Conservation (phyloP, 257 asterid genomes). For the Primulina eburnea region DNA sequence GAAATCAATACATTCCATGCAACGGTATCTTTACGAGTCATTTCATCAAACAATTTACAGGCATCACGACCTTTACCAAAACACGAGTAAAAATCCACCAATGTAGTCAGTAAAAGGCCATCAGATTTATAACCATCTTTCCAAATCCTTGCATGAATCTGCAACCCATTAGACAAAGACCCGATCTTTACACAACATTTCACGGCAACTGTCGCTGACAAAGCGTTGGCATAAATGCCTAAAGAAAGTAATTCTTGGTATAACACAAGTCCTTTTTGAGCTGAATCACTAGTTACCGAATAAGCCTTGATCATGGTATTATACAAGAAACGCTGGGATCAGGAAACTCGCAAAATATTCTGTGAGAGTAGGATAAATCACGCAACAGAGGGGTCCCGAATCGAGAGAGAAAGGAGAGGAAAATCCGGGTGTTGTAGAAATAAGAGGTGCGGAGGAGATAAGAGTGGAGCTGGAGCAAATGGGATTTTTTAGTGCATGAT, state of each 20-base stretch:
- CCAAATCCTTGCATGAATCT: slow-evolving; percentile 58
- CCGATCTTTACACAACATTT: slow-evolving; percentile 58
- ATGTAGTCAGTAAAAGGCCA: slow-evolving; percentile 46
- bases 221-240: slow-evolving; percentile 55
- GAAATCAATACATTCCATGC: slow-evolving; percentile 79
- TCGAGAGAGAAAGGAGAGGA: slow-evolving; percentile 59
- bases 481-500: slow-evolving; percentile 47
- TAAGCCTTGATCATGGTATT: slow-evolving; percentile 64
- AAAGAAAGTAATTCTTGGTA: slow-evolving; percentile 46
- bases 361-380: slow-evolving; percentile 47
- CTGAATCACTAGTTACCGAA: slow-evolving; percentile 43
- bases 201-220: slow-evolving; percentile 47
- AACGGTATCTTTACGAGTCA: slow-evolving; percentile 54
- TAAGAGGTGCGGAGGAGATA: slow-evolving; percentile 51
- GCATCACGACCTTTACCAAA: slow-evolving; percentile 44
- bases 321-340: slow-evolving; percentile 51
- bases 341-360: slow-evolving; percentile 41
- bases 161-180: slow-evolving; percentile 46
- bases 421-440: slow-evolving; percentile 42
- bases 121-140: slow-evolving; percentile 57
- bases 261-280: slow-evolving; percentile 41
- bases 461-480: slow-evolving; percentile 63
- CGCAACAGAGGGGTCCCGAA: slow-evolving; percentile 52
- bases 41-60: slow-evolving; percentile 66
- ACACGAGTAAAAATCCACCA: slow-evolving; percentile 71